Evolutionary conservation across 2,329 filamentous ascomycete species (phyloP), one percentile per base, ranked within the genome.

Genomic region (Pseudopithomyces maydicus): DNA sequence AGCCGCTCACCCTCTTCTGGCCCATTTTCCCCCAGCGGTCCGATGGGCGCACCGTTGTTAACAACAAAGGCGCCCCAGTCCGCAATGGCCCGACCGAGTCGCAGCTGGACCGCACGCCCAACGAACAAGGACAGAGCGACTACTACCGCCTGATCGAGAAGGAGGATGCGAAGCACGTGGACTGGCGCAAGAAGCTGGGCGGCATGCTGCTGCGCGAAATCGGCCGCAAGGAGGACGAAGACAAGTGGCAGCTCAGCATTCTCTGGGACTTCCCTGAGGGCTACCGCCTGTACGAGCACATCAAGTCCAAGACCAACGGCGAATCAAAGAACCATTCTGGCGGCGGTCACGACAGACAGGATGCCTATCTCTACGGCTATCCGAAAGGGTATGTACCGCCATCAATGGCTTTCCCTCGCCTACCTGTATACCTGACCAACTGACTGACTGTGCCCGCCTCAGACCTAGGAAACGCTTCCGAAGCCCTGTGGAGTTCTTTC

Each of bases 351-450:
- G 82, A 85, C 65, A 74, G 84, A 53, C 82, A 85, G 63, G 85
- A 87, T 66, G 83, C 83, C 32, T 87, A 86, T 61, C 77, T 87
- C 6, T 87, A 86, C 67, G 85, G 85, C 19, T 84, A 87, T 65
- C 84, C 84, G 2, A 74, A 79, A 44, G 84, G 84, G 45, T 48
- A 48, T 3, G 45, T n/a, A 41, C 15, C 10, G n/a, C 17, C 15
- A 14, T 14, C 11, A 36, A 11, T n/a, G 35, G 7, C 14, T 36
- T 14, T 11, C 14, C 35, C 5, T 36, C 5, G 14, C 5, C 7
- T 17, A 19, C 14, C 5, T 8, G 38, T 17, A 8, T 41, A 3
- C 6, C 14, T 41, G 26, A 29, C 4, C 8, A 8, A 29, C 23
- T 15, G 20, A 45, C 45, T 38, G 20, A 48, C 29, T 19, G 29